These are phyloP conservation scores for Diaporthe citrichinensis DNA, from an alignment of 2,329 filamentous ascomycete species.

Conservation along the genomic window DNA sequence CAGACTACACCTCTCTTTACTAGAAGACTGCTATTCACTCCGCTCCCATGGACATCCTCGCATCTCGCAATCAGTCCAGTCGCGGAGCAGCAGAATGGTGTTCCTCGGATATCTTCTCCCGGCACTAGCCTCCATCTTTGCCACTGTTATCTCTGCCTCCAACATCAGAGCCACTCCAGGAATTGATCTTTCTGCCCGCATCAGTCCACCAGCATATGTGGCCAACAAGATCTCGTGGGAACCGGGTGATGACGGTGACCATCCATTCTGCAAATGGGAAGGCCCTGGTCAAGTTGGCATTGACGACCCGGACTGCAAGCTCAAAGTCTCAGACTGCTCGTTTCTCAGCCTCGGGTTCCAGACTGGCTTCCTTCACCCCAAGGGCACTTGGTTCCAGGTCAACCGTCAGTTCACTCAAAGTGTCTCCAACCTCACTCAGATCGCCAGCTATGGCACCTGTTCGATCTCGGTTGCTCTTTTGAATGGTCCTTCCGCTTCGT, in stretches of 20 bases:
- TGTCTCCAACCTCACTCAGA: neutral
- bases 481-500: neutral
- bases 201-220: neutral
- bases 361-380: neutral
- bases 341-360: neutral
- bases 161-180: neutral
- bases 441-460: slow-evolving; percentile 5
- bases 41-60: neutral
- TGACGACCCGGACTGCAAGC: slow-evolving; percentile 18
- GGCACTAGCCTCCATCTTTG: neutral
- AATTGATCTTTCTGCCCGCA: too few relatives aligned
- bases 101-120: neutral
- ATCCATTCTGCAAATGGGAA: neutral
- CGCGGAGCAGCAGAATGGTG: neutral
- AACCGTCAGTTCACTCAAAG: neutral
- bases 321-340: neutral
- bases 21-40: neutral
- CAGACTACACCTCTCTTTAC: too few relatives aligned
- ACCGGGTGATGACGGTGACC: neutral
- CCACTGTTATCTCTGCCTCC: neutral
- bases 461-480: neutral
- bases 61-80: neutral
- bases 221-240: slow-evolving; percentile 5
- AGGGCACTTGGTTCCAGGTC: neutral
- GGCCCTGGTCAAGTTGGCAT: neutral